Evolutionary conservation across 192 early-diverging fungal genomes (phyloP).

Genomic region (Globomyces pollinis-pini): DNA sequence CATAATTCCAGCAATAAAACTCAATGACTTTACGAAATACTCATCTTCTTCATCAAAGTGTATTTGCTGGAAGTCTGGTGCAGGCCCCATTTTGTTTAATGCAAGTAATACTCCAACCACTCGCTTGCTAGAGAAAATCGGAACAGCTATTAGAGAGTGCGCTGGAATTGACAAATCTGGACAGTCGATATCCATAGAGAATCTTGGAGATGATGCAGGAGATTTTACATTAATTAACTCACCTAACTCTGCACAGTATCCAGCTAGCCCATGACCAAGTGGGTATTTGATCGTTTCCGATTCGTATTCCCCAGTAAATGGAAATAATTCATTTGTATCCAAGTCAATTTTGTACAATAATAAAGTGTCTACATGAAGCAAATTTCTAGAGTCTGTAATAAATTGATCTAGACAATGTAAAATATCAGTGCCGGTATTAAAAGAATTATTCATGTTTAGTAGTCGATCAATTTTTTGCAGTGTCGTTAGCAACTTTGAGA

Average conservation of each 20-base stretch:
- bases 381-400: slow-evolving; percentile 17
- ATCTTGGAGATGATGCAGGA: slow-evolving; percentile 24
- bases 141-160: slow-evolving; percentile 25
- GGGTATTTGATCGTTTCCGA: slow-evolving; percentile 23
- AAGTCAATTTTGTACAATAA: slow-evolving; percentile 34
- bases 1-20: slow-evolving; percentile 20
- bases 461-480: slow-evolving; percentile 38
- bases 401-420: slow-evolving; percentile 27
- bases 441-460: slow-evolving; percentile 22
- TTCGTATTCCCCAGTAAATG: slow-evolving; percentile 16
- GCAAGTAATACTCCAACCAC: slow-evolving; percentile 35
- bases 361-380: slow-evolving; percentile 27
- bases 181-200: slow-evolving; percentile 34
- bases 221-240: slow-evolving; percentile 32
- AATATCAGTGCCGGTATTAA: slow-evolving; percentile 31
- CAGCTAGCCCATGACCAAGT: slow-evolving; percentile 31
- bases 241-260: slow-evolving; percentile 23
- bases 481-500: slow-evolving; percentile 30
- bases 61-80: neutral
- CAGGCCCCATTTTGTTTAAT: slow-evolving; percentile 32
- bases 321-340: slow-evolving; percentile 28
- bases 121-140: slow-evolving; percentile 25
- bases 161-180: slow-evolving; percentile 9
- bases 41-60: slow-evolving; percentile 36
- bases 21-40: slow-evolving; percentile 23